Evolutionary conservation across 768 basidiomycete species (phyloP).

Genomic region (Suillus clintonianus): DNA sequence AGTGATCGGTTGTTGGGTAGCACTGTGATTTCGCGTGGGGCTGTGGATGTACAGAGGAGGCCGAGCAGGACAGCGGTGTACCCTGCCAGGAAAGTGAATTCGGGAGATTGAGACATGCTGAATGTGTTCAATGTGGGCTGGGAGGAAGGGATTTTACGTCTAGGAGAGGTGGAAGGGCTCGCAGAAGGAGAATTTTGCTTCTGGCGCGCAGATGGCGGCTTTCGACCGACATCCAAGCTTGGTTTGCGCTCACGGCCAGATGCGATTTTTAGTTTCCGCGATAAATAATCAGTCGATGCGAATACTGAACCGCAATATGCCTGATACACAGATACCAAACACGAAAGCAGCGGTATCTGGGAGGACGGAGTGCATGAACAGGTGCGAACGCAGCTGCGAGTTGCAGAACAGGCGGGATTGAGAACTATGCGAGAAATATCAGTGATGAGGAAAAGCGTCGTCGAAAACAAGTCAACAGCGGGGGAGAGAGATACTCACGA

Average conservation of each 20-base stretch:
- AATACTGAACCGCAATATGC: background rate
- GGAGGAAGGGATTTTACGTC: background rate
- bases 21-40: constrained; percentile 30
- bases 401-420: constrained; percentile 50
- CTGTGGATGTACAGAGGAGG: constrained; percentile 39
- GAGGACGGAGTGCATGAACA: constrained; percentile 62
- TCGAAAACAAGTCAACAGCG: background rate
- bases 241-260: background rate
- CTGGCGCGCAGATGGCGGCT: background rate
- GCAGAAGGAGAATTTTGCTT: background rate
- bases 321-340: background rate
- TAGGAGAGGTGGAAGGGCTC: background rate
- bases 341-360: constrained; percentile 8
- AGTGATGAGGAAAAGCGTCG: background rate
- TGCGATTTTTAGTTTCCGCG: background rate
- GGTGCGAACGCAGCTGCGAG: constrained; percentile 46
- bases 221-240: background rate
- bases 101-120: constrained; percentile 36
- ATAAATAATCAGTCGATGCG: background rate
- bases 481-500: constrained; percentile 5
- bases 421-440: constrained; percentile 41
- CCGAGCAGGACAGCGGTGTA: constrained; percentile 78
- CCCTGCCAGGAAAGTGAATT: constrained; percentile 61
- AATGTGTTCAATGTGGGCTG: constrained; percentile 47
- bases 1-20: constrained; percentile 40